phyloP scores from a whole-genome alignment of 2,329 filamentous ascomycete species.

The Fusarium stilboides region DNA sequence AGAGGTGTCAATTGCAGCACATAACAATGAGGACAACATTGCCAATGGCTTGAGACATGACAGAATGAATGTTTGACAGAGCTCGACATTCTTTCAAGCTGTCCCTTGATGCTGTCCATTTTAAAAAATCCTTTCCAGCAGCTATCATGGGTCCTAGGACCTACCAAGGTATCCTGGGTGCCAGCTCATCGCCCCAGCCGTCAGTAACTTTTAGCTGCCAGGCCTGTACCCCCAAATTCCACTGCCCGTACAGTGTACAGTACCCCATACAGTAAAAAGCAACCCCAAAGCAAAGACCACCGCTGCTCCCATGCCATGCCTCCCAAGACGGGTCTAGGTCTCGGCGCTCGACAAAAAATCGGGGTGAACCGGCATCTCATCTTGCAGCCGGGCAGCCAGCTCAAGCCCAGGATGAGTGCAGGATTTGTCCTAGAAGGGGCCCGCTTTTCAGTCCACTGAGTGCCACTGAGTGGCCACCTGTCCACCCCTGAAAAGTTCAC shows the following conservation, averaged over 20 bases:
- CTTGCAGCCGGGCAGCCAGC: slow-evolving; percentile 48
- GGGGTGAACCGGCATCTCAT: slow-evolving; percentile 56
- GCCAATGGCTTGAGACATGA: not conserved
- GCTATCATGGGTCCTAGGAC: slow-evolving; percentile 27
- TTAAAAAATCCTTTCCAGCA: slow-evolving; percentile 28
- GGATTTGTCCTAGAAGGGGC: slow-evolving; percentile 39
- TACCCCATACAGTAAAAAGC: slow-evolving; percentile 41
- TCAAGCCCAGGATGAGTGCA: slow-evolving; percentile 31
- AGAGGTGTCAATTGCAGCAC: slow-evolving; percentile 26
- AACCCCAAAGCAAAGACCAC: slow-evolving; percentile 11
- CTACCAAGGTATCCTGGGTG: slow-evolving; percentile 1
- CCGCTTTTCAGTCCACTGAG: slow-evolving; percentile 38
- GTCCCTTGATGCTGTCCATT: not conserved
- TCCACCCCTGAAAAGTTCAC: slow-evolving; percentile 43
- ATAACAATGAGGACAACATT: not conserved
- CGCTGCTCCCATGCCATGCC: slow-evolving; percentile 33
- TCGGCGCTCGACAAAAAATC: slow-evolving; percentile 53
- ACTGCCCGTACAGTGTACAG: slow-evolving; percentile 20
- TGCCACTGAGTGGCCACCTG: slow-evolving; percentile 43
- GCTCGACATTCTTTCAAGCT: not conserved
- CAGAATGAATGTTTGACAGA: not conserved
- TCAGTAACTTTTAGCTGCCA: not conserved
- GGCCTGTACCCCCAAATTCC: slow-evolving; percentile 6
- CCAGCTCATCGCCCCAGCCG: slow-evolving; percentile 27
- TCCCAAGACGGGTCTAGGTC: slow-evolving; percentile 48